Base-by-base conservation (phyloP, 1,284 basidiomycete genomes). In the Ceratobasidium sp. region DNA sequence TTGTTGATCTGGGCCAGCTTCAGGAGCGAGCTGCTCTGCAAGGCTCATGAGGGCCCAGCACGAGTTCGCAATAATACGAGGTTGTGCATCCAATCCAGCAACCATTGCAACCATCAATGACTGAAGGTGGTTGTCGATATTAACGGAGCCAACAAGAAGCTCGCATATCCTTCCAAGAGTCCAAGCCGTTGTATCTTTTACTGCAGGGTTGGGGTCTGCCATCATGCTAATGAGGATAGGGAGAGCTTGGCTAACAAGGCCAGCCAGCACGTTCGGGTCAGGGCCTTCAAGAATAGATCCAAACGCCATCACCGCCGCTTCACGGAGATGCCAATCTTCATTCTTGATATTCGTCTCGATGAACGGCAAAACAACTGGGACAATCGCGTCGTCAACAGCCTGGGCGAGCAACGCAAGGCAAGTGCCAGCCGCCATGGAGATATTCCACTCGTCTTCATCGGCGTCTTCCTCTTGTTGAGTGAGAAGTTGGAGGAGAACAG, bases 381-480 rank as follows among this genome's bases (percentile, higher is more conserved):
- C 97, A 76, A 99, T 93, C 26, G 88, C 85, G 80, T 99, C 97
- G 72, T 92, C 88, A 16, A 98, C 95, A 45, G 96, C 93, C 76
- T 91, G 91, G 0, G 97, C 94, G 71, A 99, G 88, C 48, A 96
- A 89, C 45, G 89, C 86, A 59, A 99, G 85, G 80, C 96, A 98
- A 0, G 94, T 96, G 28, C 92, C 95, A n/a, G 95, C 96, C 21
- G 97, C 94, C 95, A 98, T 98, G 32, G 95, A 91, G 53, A 97
- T 90, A 78, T 97, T 97, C 97, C 97, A 99, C 81, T 99, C 97
- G 78, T 98, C 97, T 76, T 98, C 97, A 73, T 97, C 96, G 0
- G 94, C 95, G 76, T 98, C 96, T 80, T 98, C 97, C 78, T 97
- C 94, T 82, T 99, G 97, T 74, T 89, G 91, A 5, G 93, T 95